A percentile compares a stretch with the other conserved stretches of the same genome.
Conservation (phyloP, 352 stramenopile species). For the Pythium dissimile region DNA sequence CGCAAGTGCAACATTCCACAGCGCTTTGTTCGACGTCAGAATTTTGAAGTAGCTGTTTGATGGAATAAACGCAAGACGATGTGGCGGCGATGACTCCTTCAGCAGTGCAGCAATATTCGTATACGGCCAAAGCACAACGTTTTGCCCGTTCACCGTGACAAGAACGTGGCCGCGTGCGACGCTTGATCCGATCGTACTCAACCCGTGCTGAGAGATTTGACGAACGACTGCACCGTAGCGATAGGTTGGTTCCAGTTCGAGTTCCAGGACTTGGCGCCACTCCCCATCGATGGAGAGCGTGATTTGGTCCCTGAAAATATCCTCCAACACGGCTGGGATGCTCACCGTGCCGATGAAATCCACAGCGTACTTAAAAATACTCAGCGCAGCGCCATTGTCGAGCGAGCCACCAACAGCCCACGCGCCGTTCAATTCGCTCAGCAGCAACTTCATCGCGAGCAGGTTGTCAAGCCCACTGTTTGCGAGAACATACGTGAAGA, state of each 20-base stretch:
- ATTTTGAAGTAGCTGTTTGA: slow-evolving; percentile 86
- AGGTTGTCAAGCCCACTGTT: slow-evolving; percentile 86
- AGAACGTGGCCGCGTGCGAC: slow-evolving; percentile 78
- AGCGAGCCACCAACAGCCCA: slow-evolving; percentile 55
- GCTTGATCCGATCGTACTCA: slow-evolving; percentile 65
- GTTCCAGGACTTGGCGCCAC: slow-evolving; percentile 74
- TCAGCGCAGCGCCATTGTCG: slow-evolving; percentile 67
- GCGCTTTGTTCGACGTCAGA: slow-evolving; percentile 78
- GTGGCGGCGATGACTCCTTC: slow-evolving; percentile 58
- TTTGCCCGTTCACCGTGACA: slow-evolving; percentile 84
- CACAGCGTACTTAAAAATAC: slow-evolving; percentile 73
- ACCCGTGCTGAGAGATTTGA: slow-evolving; percentile 70
- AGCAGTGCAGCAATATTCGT: slow-evolving; percentile 63
- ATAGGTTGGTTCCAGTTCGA: slow-evolving; percentile 83
- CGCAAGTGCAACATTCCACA: slow-evolving; percentile 88
- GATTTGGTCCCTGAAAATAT: slow-evolving; percentile 90
- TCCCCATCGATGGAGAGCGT: slow-evolving; percentile 86
- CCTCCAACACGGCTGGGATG: slow-evolving; percentile 83
- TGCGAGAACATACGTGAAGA: slow-evolving; percentile 88
- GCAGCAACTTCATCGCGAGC: slow-evolving; percentile 69
- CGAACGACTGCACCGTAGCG: slow-evolving; percentile 78
- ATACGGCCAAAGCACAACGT: slow-evolving; percentile 85
- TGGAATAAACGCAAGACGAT: slow-evolving; percentile 84
- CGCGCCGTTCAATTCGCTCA: slow-evolving; percentile 70
- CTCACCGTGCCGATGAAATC: slow-evolving; percentile 85